Conservation (phyloP, 257 asterid genomes). For the Nicotiana knightiana region DNA sequence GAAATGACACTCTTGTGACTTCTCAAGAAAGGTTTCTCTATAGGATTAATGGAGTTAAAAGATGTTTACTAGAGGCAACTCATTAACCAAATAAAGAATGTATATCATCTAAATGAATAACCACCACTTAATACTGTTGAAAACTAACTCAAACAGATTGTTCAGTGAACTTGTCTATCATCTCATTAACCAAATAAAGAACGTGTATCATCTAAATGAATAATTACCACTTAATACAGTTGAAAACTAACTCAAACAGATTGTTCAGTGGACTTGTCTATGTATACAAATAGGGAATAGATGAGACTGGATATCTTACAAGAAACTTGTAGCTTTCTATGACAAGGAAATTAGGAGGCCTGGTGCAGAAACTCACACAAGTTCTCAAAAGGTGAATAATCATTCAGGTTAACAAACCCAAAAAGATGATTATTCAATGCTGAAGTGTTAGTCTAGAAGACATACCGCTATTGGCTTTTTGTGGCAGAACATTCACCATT, state of each 20-base stretch:
- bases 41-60: no score
- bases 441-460: background rate
- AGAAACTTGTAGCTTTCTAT: background rate
- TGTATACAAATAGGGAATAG: background rate
- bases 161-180: background rate
- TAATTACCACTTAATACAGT: no score
- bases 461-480: slow-evolving; percentile 45
- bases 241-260: background rate
- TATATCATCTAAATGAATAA: no score
- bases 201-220: no score
- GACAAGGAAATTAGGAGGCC: background rate
- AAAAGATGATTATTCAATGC: background rate
- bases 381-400: background rate
- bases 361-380: background rate
- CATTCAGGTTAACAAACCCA: background rate
- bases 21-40: background rate
- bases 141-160: background rate
- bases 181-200: no score
- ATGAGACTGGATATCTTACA: background rate
- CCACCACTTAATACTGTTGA: no score
- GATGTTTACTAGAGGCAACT: no score
- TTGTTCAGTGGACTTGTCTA: background rate
- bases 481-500: slow-evolving; percentile 26
- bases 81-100: no score
- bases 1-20: background rate